Evolutionary conservation across 108 stramenopile genomes (phyloP).

Genomic region (Nitzschia sp.): DNA sequence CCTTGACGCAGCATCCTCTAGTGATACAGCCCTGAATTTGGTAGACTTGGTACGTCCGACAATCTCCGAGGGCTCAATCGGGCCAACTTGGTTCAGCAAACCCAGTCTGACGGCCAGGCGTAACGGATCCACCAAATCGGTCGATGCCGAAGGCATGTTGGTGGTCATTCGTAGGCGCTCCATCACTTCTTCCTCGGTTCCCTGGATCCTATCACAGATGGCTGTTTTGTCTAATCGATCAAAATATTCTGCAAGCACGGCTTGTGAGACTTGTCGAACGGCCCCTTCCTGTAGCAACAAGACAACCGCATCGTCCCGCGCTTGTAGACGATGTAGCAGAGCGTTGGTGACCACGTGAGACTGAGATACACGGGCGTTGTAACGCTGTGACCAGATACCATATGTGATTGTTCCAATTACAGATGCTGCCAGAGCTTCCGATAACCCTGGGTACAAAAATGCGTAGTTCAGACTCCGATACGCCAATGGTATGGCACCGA

Average conservation of each 20-base stretch:
- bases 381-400: slow-evolving; percentile 35
- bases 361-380: slow-evolving; percentile 21
- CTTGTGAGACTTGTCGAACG: slow-evolving; percentile 3
- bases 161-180: not conserved
- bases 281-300: slow-evolving; percentile 19
- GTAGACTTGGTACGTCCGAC: not conserved
- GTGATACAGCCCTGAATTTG: not conserved
- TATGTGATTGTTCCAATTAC: slow-evolving; percentile 43
- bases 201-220: not conserved
- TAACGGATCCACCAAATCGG: not conserved
- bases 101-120: not conserved
- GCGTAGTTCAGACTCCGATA: slow-evolving; percentile 47
- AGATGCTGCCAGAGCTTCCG: slow-evolving; percentile 33
- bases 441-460: slow-evolving; percentile 41
- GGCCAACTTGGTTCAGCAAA: not conserved
- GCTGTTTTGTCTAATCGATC: not conserved
- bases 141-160: not conserved
- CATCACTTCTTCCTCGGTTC: not conserved
- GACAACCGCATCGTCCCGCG: slow-evolving; percentile 24
- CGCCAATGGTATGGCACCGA: slow-evolving; percentile 53
- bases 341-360: slow-evolving; percentile 24
- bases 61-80: not conserved
- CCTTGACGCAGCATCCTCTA: not conserved
- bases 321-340: slow-evolving; percentile 8
- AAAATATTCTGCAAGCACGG: slow-evolving; percentile 9